A percentile compares a stretch with the other conserved stretches of the same genome.
phyloP scores from a whole-genome alignment of 2,329 filamentous ascomycete species.

The Beauveria asiatica region DNA sequence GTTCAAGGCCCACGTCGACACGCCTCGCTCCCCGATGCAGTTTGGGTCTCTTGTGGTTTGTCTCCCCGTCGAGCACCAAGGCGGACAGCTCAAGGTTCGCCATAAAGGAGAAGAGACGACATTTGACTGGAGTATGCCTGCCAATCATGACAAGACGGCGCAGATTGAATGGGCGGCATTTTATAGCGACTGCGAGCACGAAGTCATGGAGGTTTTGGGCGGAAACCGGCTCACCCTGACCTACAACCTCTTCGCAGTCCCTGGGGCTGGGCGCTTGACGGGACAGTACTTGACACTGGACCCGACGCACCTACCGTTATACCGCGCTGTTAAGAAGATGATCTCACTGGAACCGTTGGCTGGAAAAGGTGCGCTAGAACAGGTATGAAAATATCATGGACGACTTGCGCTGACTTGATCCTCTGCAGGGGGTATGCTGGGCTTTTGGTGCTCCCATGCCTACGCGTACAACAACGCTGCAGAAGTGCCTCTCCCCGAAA shows the following conservation, averaged over 20 bases:
- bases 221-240: slow-evolving; percentile 50
- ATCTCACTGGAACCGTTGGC: neutral
- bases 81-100: slow-evolving; percentile 35
- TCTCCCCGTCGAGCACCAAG: slow-evolving; percentile 29
- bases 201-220: slow-evolving; percentile 38
- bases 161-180: slow-evolving; percentile 39
- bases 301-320: neutral
- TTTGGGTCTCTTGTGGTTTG: slow-evolving; percentile 48
- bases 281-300: slow-evolving; percentile 7
- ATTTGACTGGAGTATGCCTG: slow-evolving; percentile 32
- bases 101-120: slow-evolving; percentile 26
- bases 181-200: slow-evolving; percentile 44
- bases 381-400: too few relatives aligned
- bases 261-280: slow-evolving; percentile 15
- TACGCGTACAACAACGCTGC: slow-evolving; percentile 33
- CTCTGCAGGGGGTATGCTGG: slow-evolving; percentile 31
- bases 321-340: neutral
- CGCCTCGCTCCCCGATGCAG: slow-evolving; percentile 37
- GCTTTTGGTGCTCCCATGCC: slow-evolving; percentile 36
- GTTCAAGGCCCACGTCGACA: slow-evolving; percentile 46
- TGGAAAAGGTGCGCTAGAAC: neutral
- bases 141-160: slow-evolving; percentile 13
- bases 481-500: slow-evolving; percentile 20
- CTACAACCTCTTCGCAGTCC: slow-evolving; percentile 45
- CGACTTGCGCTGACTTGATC: too few relatives aligned